A percentile compares a stretch with the other conserved stretches of the same genome.
Evolutionary conservation across 805 yeast species (phyloP).

Genomic region (Candida pseudofarinosa): DNA sequence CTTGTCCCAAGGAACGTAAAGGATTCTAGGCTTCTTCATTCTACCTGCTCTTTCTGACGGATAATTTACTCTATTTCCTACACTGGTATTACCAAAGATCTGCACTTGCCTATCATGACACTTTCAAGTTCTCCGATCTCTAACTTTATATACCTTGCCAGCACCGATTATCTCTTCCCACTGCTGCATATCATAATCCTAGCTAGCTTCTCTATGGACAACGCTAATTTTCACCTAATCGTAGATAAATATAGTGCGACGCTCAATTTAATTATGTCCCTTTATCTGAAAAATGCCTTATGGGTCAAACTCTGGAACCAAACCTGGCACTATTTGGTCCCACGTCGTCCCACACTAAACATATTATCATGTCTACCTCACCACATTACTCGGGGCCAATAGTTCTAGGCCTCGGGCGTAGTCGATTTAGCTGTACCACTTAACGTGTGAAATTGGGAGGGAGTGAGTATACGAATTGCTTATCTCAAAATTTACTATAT

Average conservation of each 20-base stretch:
- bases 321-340: not conserved
- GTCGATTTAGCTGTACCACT: not conserved
- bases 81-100: not conserved
- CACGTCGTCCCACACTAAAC: not conserved
- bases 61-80: not conserved
- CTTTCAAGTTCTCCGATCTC: not conserved
- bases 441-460: not conserved
- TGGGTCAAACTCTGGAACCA: not conserved
- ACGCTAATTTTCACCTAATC: not conserved
- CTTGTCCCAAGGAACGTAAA: slow-evolving; percentile 35
- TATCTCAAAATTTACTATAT: not conserved
- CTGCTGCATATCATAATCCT: not conserved
- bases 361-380: too few species aligned
- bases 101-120: not conserved
- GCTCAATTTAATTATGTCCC: not conserved
- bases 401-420: too few species aligned
- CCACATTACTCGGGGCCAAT: too few species aligned
- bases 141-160: not conserved
- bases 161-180: not conserved
- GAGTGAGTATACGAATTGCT: not conserved
- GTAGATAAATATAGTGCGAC: not conserved
- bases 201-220: not conserved
- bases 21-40: slow-evolving; percentile 25
- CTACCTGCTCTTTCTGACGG: not conserved
- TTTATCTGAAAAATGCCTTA: not conserved